Conservation (phyloP, 768 basidiomycete species). For the Rhodotorula sphaerocarpa region DNA sequence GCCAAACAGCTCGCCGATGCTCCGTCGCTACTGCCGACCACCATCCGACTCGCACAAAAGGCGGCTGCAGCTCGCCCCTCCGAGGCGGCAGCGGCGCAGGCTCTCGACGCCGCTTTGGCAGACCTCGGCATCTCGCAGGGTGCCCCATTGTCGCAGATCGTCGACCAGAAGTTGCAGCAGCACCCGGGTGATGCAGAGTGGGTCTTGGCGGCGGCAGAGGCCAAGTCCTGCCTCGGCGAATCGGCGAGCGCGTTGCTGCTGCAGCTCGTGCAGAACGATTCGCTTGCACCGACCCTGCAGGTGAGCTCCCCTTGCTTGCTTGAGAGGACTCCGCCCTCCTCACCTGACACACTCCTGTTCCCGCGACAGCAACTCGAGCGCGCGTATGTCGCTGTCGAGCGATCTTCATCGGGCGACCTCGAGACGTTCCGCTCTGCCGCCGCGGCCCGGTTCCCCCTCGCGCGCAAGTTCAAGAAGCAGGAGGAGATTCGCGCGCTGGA, state of each 20-base stretch:
- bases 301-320: background rate
- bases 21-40: slow-evolving; percentile 63
- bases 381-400: slow-evolving; percentile 1
- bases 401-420: slow-evolving; percentile 47
- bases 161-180: slow-evolving; percentile 65
- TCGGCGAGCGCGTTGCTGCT: slow-evolving; percentile 51
- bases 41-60: slow-evolving; percentile 52
- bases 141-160: slow-evolving; percentile 53
- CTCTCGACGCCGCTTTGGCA: slow-evolving; percentile 52
- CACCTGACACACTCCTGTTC: background rate
- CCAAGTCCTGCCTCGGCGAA: slow-evolving; percentile 46
- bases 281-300: slow-evolving; percentile 45
- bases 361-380: slow-evolving; percentile 45
- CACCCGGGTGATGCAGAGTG: slow-evolving; percentile 49
- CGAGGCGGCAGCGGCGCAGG: slow-evolving; percentile 47
- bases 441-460: slow-evolving; percentile 52
- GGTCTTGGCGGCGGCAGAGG: slow-evolving; percentile 60
- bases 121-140: slow-evolving; percentile 54
- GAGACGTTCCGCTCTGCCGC: slow-evolving; percentile 59
- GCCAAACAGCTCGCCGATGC: slow-evolving; percentile 54
- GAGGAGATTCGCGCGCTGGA: slow-evolving; percentile 48
- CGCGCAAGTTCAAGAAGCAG: slow-evolving; percentile 58
- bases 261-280: slow-evolving; percentile 46
- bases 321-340: background rate
- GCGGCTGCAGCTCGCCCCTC: background rate